phyloP scores from a whole-genome alignment of 2,329 filamentous ascomycete genomes.

The Pseudogymnoascus sp. region DNA sequence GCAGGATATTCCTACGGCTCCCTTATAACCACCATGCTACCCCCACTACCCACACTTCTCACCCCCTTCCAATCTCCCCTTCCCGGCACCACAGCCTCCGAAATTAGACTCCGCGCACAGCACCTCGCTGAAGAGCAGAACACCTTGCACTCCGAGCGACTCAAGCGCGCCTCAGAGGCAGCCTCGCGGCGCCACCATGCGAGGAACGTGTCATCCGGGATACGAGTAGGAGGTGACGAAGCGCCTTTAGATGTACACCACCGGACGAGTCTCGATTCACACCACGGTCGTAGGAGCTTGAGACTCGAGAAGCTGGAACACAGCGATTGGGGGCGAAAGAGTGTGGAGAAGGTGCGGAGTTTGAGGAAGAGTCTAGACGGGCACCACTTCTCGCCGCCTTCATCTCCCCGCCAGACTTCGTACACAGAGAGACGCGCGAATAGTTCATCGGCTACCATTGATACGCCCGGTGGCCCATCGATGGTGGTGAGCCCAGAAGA shows the following conservation, averaged over 20 bases:
- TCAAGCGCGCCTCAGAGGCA: constrained; percentile 10
- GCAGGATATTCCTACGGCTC: constrained; percentile 90
- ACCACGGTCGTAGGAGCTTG: constrained; percentile 13
- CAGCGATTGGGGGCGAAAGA: constrained; percentile 30
- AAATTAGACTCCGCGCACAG: constrained; percentile 63
- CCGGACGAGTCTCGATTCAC: constrained; percentile 32
- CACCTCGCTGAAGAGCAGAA: constrained; percentile 59
- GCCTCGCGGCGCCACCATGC: constrained; percentile 16
- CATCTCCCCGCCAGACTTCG: constrained; percentile 25
- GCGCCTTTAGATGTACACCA: constrained; percentile 23
- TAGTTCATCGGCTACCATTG: constrained; percentile 13
- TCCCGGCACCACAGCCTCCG: constrained; percentile 52
- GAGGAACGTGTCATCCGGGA: constrained; percentile 18
- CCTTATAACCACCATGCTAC: constrained; percentile 68
- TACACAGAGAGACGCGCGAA: constrained; percentile 29
- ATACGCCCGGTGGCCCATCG: constrained; percentile 9
- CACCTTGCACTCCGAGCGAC: constrained; percentile 13
- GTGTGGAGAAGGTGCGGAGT: constrained; percentile 34
- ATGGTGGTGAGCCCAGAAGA: constrained; percentile 11
- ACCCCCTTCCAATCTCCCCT: constrained; percentile 47
- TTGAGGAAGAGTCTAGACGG: constrained; percentile 19
- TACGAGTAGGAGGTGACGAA: constrained; percentile 28
- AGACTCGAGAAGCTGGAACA: background rate
- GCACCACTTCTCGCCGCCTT: constrained; percentile 11
- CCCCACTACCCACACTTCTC: constrained; percentile 50